Evolutionary conservation across 176 grass and related monocot genomes (phyloP).

Genomic region (barley (Hordeum vulgare)): MorexV3_pseudomolecules_assembly NC_058519.1:3518569-3519068

Average conservation of each 20-base stretch:
- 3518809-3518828: not conserved
- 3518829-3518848: not conserved
- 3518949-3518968: not conserved
- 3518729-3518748: not conserved
- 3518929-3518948: not conserved
- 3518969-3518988: not conserved
- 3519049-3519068: slow-evolving; percentile 9
- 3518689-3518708: not conserved
- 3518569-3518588: not conserved
- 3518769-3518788: not conserved
- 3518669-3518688: not conserved
- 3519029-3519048: slow-evolving; percentile 1
- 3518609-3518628: not conserved
- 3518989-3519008: not conserved
- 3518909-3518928: not conserved
- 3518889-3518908: not conserved
- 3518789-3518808: not conserved
- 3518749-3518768: not conserved
- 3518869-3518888: not conserved
- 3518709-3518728: not conserved
- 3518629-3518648: not conserved
- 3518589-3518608: not conserved
- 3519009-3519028: slow-evolving; percentile 2
- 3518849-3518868: not conserved
- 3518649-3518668: not conserved